Conservation (phyloP, 1,139 yeast genomes). For the Spencermartinsiella ligniputridi region DNA sequence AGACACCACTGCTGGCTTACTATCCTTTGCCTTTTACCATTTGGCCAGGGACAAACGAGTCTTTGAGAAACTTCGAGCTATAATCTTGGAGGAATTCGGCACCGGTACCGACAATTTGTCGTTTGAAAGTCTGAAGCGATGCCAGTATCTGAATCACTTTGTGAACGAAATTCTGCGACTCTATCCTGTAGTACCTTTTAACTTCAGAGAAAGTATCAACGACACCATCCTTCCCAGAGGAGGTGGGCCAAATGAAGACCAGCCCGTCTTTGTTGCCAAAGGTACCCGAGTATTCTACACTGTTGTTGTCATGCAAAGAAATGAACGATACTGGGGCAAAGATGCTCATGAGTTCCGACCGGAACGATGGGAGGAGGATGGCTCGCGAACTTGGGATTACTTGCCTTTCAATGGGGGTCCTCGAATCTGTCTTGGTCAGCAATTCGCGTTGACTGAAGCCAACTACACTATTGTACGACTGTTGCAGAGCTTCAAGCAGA, state of each 20-base stretch:
- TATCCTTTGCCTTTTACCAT: slow-evolving; percentile 46
- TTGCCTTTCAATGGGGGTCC: slow-evolving; percentile 61
- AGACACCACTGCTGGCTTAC: slow-evolving; percentile 55
- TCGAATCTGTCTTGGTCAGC: slow-evolving; percentile 57
- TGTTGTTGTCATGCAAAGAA: slow-evolving; percentile 47
- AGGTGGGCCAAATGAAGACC: slow-evolving; percentile 43
- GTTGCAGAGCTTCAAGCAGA: slow-evolving; percentile 30
- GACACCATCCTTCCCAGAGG: slow-evolving; percentile 51
- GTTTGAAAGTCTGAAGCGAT: slow-evolving; percentile 48
- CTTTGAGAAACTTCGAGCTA: slow-evolving; percentile 39
- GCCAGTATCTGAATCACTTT: slow-evolving; percentile 45
- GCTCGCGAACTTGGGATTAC: slow-evolving; percentile 40
- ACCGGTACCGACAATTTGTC: slow-evolving; percentile 25
- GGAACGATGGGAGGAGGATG: slow-evolving; percentile 42
- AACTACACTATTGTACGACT: slow-evolving; percentile 44
- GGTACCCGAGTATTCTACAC: slow-evolving; percentile 46
- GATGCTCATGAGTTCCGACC: slow-evolving; percentile 48
- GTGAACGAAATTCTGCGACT: slow-evolving; percentile 50
- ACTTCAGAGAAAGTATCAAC: slow-evolving; percentile 43
- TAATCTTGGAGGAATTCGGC: slow-evolving; percentile 33
- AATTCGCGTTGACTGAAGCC: slow-evolving; percentile 55
- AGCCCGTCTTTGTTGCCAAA: slow-evolving; percentile 45
- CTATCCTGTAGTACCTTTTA: slow-evolving; percentile 54
- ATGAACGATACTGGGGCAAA: slow-evolving; percentile 43
- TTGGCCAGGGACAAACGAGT: slow-evolving; percentile 43